Conservation (phyloP, 2,329 filamentous ascomycete species). For the Rutstroemia sp. region DNA sequence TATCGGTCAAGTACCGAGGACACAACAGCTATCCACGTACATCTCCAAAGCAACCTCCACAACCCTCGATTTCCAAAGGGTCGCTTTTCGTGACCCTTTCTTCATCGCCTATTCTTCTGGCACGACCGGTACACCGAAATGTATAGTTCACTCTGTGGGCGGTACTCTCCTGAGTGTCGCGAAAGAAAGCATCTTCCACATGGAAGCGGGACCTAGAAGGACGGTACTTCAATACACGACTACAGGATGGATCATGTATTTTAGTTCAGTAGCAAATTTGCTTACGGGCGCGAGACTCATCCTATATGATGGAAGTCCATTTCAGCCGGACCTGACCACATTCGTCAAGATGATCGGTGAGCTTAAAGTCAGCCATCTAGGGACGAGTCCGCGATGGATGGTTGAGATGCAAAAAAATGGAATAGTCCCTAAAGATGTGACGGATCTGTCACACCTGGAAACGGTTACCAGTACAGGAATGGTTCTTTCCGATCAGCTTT, state of each 20-base stretch:
- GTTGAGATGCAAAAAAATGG: conserved; percentile 60
- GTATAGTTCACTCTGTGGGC: conserved; percentile 72
- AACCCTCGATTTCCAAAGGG: conserved; percentile 20
- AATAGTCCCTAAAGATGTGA: conserved; percentile 51
- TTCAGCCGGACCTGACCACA: conserved; percentile 57
- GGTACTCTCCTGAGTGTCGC: conserved; percentile 49
- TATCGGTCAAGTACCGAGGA: conserved; percentile 43
- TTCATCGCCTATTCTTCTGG: conserved; percentile 72
- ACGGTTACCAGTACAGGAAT: conserved; percentile 69
- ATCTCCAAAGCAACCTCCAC: conserved; percentile 27
- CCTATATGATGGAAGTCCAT: conserved; percentile 79
- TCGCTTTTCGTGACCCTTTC: conserved; percentile 55
- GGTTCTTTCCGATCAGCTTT: conserved; percentile 69
- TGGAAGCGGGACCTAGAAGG: conserved; percentile 36
- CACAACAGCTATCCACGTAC: conserved; percentile 34
- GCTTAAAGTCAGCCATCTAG: conserved; percentile 63
- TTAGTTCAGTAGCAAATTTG: conserved; percentile 51
- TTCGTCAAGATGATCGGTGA: conserved; percentile 56
- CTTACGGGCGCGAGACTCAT: conserved; percentile 53
- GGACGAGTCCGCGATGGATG: conserved; percentile 70
- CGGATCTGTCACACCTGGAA: conserved; percentile 51
- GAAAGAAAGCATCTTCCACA: conserved; percentile 55
- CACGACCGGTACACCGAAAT: conserved; percentile 78
- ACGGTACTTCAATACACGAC: conserved; percentile 51
- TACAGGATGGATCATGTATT: conserved; percentile 87